These are phyloP conservation scores for Rhynchospora pubera DNA, from an alignment of 176 grass and related monocot genomes.

Conservation along the genomic window DNA sequence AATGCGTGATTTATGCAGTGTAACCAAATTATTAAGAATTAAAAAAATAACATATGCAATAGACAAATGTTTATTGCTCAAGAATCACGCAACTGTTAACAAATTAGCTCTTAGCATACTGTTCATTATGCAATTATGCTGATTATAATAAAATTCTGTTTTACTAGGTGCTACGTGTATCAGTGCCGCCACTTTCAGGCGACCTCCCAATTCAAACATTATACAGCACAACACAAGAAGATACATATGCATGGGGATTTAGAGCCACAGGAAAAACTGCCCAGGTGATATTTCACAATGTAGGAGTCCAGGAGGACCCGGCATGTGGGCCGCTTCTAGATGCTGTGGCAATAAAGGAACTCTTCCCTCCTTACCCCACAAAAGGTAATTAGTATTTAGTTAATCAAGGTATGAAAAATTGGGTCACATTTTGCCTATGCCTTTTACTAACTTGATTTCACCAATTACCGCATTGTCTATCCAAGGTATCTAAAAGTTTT, in stretches of 20 bases:
- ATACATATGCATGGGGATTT: conserved; percentile 92
- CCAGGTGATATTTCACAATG: conserved; percentile 78
- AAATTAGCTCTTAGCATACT: no score
- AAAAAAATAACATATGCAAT: no score
- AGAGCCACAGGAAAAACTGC: conserved; percentile 31
- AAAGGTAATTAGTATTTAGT: conserved; percentile 32
- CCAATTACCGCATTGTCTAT: not conserved
- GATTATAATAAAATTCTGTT: not conserved
- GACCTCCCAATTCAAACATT: conserved; percentile 80
- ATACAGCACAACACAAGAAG: conserved; percentile 61
- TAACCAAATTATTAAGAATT: no score
- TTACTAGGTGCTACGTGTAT: conserved; percentile 37
- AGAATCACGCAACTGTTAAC: no score
- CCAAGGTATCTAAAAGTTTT: not conserved
- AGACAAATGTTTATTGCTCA: no score
- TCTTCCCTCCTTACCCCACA: conserved; percentile 54
- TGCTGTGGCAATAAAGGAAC: conserved; percentile 90
- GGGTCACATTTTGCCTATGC: not conserved
- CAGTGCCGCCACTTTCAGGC: conserved; percentile 57
- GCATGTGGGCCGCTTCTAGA: conserved; percentile 79
- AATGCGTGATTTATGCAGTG: not conserved
- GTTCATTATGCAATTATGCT: not conserved
- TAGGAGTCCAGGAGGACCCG: conserved; percentile 69
- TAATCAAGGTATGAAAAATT: not conserved
- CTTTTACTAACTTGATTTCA: not conserved